Base-by-base conservation (phyloP, 2,329 filamentous ascomycete genomes). In the Lasiodiplodia gonubiensis region DNA sequence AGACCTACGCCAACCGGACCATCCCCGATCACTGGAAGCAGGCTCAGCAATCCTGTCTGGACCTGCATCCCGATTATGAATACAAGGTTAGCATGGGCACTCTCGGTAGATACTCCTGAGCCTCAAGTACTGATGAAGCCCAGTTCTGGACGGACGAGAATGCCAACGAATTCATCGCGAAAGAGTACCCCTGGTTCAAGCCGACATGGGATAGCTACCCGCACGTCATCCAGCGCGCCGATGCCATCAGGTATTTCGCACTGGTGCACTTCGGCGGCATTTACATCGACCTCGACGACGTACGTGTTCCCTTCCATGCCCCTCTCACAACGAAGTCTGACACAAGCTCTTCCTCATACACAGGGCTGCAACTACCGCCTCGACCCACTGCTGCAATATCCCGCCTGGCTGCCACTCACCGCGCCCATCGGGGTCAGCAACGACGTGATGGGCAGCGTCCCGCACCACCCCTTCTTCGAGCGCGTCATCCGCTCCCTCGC, bases 1-100 rank as follows among this genome's bases (percentile, higher is more conserved):
- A 92, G 76, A 92, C 90, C 8, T 92, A 91, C 78, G 87, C 87
- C 73, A 92, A 91, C 75, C 86, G 89, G 65, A 87, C 84, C 48
- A 88, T 93, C 49, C 90, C 90, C 0, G 81, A 80, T 48, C 85
- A 89, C 65, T 93, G 90, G 91, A 79, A 82, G 67, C 83, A 83
- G 10, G 85, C 89, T 33, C 89, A 91, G 71, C 81, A 88, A 77
- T 89, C 84, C 71, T 93, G 91, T 79, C 80, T 88, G 66, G 85
- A 89, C 25, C 76, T 89, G 57, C 90, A 93, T 74, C 84, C 86
- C 0, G 88, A 89, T 70, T 93, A 90, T 76, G 89, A 92, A 75
- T 92, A 92, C 80, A 92, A 86, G 81, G 88, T 90, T 76, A 27
- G 37, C 54, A 39, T 23, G 2, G 8, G 7, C 11, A n/a, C 35